Evolutionary conservation across 495 filamentous ascomycete genomes (phyloP).

Genomic region (Podospora pseudoanserina): DNA sequence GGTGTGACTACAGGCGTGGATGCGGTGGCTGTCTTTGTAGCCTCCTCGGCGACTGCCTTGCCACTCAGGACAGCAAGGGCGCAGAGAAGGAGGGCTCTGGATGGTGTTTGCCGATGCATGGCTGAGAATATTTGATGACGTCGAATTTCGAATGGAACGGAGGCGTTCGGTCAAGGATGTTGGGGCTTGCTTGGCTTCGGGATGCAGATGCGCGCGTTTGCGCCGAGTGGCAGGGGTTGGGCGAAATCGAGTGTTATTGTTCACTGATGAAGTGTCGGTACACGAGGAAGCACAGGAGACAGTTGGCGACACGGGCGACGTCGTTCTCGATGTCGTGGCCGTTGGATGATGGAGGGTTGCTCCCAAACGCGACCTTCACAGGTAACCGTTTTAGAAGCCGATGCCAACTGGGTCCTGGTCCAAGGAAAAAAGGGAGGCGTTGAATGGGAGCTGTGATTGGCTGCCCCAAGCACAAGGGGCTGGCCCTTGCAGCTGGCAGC

Average conservation of each 20-base stretch:
- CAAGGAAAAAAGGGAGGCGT: conserved; percentile 1
- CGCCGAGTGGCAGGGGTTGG: conserved; percentile 13
- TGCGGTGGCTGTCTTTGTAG: conserved; percentile 17
- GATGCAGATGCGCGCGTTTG: conserved; percentile 16
- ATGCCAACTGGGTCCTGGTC: background rate
- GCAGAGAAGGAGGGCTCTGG: conserved; percentile 14
- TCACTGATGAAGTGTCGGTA: background rate
- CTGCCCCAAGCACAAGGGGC: background rate
- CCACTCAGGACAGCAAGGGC: conserved; percentile 22
- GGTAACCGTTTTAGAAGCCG: background rate
- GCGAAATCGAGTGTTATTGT: conserved; percentile 10
- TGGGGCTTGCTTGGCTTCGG: background rate
- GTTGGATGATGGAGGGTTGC: background rate
- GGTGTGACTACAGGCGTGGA: conserved; percentile 47
- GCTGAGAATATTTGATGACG: conserved; percentile 2
- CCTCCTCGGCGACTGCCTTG: conserved; percentile 19
- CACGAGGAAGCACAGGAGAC: background rate
- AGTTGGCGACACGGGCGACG: background rate
- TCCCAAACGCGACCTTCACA: background rate
- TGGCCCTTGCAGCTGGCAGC: background rate
- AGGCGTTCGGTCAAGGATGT: background rate
- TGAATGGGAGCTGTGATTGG: conserved; percentile 5
- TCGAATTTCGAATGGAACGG: background rate
- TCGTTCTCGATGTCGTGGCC: background rate
- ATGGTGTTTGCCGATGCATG: conserved; percentile 24